These are phyloP conservation scores for Phytophthora megakarya DNA, from an alignment of 352 stramenopile species.

Conservation along the genomic window DNA sequence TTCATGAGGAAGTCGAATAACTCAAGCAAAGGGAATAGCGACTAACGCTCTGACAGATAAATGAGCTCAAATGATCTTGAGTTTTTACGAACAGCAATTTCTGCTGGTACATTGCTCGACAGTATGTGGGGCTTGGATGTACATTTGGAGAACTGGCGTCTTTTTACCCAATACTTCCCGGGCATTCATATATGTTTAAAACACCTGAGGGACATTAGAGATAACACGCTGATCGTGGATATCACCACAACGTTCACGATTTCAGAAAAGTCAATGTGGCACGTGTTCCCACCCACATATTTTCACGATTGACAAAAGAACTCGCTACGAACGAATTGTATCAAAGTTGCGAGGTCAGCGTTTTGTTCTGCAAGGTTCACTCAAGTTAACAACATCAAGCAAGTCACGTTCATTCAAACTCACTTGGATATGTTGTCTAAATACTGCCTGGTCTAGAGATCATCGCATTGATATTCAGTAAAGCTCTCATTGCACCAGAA, in stretches of 20 bases:
- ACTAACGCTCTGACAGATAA: not conserved
- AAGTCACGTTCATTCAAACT: not conserved
- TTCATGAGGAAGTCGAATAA: not conserved
- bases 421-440: not conserved
- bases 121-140: not conserved
- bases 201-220: not conserved
- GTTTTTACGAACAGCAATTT: not conserved
- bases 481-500: not conserved
- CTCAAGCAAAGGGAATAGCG: not conserved
- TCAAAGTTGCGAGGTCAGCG: not conserved
- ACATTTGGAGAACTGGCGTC: not conserved
- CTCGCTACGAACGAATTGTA: not conserved
- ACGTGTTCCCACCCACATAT: constrained; percentile 1
- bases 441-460: not conserved
- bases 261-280: not conserved
- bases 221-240: not conserved
- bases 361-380: not conserved
- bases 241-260: constrained; percentile 2
- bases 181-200: not conserved
- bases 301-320: too few relatives aligned
- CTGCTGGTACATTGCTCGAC: not conserved
- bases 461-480: not conserved
- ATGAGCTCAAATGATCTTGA: not conserved
- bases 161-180: not conserved
- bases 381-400: not conserved